phyloP scores from a whole-genome alignment of 306 rosid species.

The Bauhinia variegata region DNA sequence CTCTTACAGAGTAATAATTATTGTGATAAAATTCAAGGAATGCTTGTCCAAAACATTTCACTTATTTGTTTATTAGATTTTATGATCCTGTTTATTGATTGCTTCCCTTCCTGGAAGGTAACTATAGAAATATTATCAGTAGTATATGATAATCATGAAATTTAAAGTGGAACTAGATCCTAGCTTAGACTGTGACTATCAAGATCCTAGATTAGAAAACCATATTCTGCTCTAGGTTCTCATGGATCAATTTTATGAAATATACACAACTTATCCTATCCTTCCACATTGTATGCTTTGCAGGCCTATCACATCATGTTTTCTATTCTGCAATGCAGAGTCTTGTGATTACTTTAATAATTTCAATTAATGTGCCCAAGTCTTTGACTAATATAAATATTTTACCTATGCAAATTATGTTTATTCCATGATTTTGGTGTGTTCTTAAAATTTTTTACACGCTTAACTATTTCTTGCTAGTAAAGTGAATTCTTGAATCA shows the following conservation, averaged over 20 bases:
- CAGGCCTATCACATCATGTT: neutral
- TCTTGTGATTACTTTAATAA: neutral
- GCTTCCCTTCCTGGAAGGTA: neutral
- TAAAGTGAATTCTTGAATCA: conserved; percentile 1
- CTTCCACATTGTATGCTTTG: conserved; percentile 5
- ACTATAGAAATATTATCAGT: neutral
- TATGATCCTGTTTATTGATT: neutral
- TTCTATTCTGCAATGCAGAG: neutral
- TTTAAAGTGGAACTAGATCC: conserved; percentile 30
- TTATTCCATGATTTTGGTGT: neutral
- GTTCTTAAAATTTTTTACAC: neutral
- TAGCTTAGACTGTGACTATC: conserved; percentile 18
- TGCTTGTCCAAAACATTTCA: neutral
- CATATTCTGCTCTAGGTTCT: neutral
- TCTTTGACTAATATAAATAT: neutral
- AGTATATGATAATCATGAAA: conserved; percentile 11
- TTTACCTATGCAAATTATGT: neutral
- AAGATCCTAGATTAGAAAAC: conserved; percentile 1
- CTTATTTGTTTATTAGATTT: neutral
- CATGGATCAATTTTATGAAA: neutral
- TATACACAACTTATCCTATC: conserved; percentile 12
- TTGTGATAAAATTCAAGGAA: conserved; percentile 3
- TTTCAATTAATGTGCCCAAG: conserved; percentile 19
- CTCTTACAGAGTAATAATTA: neutral
- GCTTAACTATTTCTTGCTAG: conserved; percentile 17